These are phyloP conservation scores for Tetratostichococcus sp. DNA, from an alignment of 139 green algal genomes.

Conservation along the genomic window DNA sequence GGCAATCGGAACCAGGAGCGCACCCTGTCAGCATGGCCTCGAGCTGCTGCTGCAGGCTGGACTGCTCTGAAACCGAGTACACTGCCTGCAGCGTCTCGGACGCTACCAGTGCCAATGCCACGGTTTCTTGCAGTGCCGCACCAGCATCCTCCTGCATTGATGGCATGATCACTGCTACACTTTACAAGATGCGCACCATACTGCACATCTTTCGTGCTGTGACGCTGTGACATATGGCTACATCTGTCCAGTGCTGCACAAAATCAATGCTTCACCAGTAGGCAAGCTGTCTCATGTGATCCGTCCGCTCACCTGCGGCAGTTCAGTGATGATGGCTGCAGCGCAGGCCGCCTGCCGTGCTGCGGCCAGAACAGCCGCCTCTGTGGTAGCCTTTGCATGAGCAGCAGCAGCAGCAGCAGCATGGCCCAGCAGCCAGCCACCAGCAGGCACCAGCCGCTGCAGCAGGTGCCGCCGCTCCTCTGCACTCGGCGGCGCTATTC, in stretches of 20 bases:
- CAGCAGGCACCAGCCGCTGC: slow-evolving; percentile 20
- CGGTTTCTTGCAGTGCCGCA: not conserved
- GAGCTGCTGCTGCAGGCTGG: not conserved
- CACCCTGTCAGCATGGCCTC: slow-evolving; percentile 16
- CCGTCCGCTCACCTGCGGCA: not conserved
- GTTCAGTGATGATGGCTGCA: not conserved
- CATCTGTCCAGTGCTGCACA: no score
- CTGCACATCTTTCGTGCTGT: no score
- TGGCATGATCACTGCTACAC: no score
- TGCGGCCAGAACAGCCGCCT: slow-evolving; percentile 1
- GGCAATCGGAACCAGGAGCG: no score
- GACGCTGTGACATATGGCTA: no score
- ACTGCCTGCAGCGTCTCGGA: not conserved
- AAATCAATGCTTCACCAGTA: no score
- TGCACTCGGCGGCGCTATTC: not conserved
- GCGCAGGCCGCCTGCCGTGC: not conserved
- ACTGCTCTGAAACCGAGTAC: not conserved
- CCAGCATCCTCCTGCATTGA: not conserved
- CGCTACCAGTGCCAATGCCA: not conserved
- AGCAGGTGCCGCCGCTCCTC: slow-evolving; percentile 7
- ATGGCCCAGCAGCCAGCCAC: slow-evolving; percentile 9
- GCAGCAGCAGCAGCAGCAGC: not conserved
- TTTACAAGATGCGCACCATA: no score
- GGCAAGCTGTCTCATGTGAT: no score
- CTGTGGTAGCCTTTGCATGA: no score